These are phyloP conservation scores for Schwanniomyces pseudopolymorphus DNA, from an alignment of 805 yeast genomes.

Conservation along the genomic window DNA sequence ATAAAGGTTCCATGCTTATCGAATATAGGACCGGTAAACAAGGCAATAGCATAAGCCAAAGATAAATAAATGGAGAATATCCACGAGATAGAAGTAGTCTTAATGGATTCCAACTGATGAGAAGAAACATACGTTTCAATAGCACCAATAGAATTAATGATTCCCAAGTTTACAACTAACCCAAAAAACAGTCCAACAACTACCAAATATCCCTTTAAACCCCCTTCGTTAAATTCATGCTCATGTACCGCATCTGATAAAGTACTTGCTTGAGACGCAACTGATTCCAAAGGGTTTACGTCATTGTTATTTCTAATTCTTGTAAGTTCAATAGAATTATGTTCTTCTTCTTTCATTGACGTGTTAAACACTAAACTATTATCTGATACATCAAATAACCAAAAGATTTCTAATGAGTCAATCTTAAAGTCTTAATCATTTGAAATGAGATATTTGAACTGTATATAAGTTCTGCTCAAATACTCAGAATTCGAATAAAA, in stretches of 20 bases:
- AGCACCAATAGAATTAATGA: slow-evolving; percentile 60
- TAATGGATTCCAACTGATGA: slow-evolving; percentile 49
- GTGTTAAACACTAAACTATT: too few species aligned
- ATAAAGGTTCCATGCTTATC: slow-evolving; percentile 57
- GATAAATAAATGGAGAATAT: slow-evolving; percentile 59
- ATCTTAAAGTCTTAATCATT: too few species aligned
- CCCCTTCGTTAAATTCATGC: slow-evolving; percentile 46
- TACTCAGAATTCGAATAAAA: background rate
- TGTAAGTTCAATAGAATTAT: background rate
- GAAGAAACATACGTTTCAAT: slow-evolving; percentile 58
- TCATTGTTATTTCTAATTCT: background rate
- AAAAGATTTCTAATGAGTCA: too few species aligned
- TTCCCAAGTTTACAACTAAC: slow-evolving; percentile 52
- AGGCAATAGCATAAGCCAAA: slow-evolving; percentile 47
- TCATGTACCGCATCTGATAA: background rate
- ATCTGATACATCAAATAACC: too few species aligned
- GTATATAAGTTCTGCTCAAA: background rate
- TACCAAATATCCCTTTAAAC: slow-evolving; percentile 53
- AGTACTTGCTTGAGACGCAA: background rate
- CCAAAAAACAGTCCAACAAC: slow-evolving; percentile 62
- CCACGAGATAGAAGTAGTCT: slow-evolving; percentile 58
- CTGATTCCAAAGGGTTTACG: background rate
- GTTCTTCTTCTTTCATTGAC: too few species aligned
- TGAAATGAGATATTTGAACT: too few species aligned
- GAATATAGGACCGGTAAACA: slow-evolving; percentile 59